Base-by-base conservation (phyloP, 176 grass and related monocot species). In the Olyra latifolia region DNA sequence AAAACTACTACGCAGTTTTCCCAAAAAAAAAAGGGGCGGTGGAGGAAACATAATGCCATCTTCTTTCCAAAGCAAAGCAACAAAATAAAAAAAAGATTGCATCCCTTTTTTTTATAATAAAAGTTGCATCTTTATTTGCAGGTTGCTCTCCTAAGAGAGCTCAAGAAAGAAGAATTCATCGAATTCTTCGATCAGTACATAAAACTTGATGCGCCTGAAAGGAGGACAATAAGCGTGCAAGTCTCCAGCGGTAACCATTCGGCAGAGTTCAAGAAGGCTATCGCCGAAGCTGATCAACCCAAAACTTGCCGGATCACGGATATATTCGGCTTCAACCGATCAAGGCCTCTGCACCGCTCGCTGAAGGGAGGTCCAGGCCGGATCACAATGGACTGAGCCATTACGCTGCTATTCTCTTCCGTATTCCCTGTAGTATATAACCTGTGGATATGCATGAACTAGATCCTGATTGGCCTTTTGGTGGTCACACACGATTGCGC, bases 161-260 rank as follows among this genome's bases (percentile, higher is more conserved):
- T 97, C 32, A 92, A 82, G 73, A 98, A 98, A 60, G 87, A 92
- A 71, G 92, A 94, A 45, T 88, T 98, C 82, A 71, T 94, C 30
- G 71, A 89, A 62, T 94, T 83, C 78, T 94, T 98, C 16, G 59
- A 89, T n/a, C 24, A 62, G 62, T 78, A 89, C 69, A 88, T 98
- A 62, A 92, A 94, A 72, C 73, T 94, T 0, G 92, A 78, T 16
- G 89, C 90, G 0, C 87, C 89, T 38, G 62, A 87, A 76, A 90
- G 89, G 74, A 94, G 78, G 74, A 88, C 85, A 8, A 16, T 94
- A 61, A 91, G 95, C 75, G 83, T 98, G 72, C 87, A 89, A 78
- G 85, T 98, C 60, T 98, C 85, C 60, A 82, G 92, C 1, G 65
- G 76, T 9, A 90, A 83, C 29, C 88, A 94, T 62, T 83, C 44